A percentile compares a stretch with the other conserved stretches of the same genome.
Evolutionary conservation across 306 rosid genomes (phyloP).

Genomic region (Cotoneaster glaucophyllus): DNA sequence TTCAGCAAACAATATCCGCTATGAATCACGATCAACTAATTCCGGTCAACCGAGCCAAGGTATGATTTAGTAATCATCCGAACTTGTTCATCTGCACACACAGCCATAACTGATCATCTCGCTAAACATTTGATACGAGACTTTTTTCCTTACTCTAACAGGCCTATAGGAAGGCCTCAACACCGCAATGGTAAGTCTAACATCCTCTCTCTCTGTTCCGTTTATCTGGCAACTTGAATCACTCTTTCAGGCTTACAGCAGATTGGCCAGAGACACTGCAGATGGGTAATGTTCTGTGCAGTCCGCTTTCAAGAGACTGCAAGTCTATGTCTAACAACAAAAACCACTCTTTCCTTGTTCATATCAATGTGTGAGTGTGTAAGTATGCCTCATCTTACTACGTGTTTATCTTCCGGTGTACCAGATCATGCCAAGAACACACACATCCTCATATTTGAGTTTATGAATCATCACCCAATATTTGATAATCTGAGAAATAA

Average conservation of each 20-base stretch:
- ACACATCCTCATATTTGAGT: not conserved
- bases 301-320: not conserved
- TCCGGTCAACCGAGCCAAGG: not conserved
- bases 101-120: not conserved
- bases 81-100: not conserved
- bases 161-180: not conserved
- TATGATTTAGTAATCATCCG: not conserved
- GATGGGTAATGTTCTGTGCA: not conserved
- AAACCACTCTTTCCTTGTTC: not conserved
- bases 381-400: no score
- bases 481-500: not conserved
- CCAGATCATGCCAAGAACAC: not conserved
- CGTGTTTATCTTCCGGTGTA: no score
- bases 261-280: not conserved
- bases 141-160: not conserved
- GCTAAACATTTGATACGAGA: not conserved
- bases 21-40: not conserved
- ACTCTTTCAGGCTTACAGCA: slow-evolving; percentile 13
- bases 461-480: not conserved
- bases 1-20: not conserved
- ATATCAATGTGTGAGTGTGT: no score
- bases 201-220: not conserved
- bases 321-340: not conserved
- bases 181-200: not conserved
- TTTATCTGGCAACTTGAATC: not conserved